These are phyloP conservation scores for Phytophthora niederhauseri DNA, from an alignment of 352 stramenopile genomes.

Conservation along the genomic window DNA sequence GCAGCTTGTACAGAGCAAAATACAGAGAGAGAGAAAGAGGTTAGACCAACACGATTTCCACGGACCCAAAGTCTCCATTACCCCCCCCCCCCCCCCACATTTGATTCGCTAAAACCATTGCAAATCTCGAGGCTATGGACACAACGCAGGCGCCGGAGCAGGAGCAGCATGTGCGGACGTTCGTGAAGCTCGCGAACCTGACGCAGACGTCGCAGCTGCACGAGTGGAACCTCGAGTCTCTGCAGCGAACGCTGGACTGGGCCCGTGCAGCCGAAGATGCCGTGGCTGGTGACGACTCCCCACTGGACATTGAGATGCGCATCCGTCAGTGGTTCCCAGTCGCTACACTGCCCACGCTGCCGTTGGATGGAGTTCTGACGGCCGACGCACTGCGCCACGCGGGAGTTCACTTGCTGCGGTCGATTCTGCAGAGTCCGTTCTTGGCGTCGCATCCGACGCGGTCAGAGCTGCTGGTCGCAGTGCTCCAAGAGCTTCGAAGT, in stretches of 20 bases:
- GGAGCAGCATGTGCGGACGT: constrained; percentile 38
- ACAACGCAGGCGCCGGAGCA: constrained; percentile 16
- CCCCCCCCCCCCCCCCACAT: neutral
- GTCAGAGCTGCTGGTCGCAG: constrained; percentile 42
- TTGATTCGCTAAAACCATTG: constrained; percentile 21
- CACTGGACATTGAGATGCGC: constrained; percentile 25
- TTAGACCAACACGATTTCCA: neutral
- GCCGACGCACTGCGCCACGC: constrained; percentile 22
- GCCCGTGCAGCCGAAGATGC: constrained; percentile 40
- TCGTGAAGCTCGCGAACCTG: constrained; percentile 54
- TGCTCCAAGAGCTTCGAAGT: constrained; percentile 35
- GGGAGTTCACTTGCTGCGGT: constrained; percentile 42
- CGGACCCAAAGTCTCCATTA: neutral
- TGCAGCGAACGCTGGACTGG: constrained; percentile 51
- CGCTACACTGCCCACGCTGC: constrained; percentile 46
- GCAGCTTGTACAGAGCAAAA: neutral
- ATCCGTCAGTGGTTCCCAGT: constrained; percentile 44
- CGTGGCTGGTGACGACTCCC: constrained; percentile 12
- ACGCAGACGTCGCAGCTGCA: constrained; percentile 56
- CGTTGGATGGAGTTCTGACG: constrained; percentile 20
- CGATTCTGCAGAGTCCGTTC: constrained; percentile 63
- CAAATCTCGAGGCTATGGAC: constrained; percentile 12
- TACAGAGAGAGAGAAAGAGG: neutral
- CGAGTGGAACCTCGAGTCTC: constrained; percentile 59
- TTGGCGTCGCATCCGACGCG: constrained; percentile 49